Base-by-base conservation (phyloP, 192 early-diverging fungal species). In the Coemansia sp. region DNA sequence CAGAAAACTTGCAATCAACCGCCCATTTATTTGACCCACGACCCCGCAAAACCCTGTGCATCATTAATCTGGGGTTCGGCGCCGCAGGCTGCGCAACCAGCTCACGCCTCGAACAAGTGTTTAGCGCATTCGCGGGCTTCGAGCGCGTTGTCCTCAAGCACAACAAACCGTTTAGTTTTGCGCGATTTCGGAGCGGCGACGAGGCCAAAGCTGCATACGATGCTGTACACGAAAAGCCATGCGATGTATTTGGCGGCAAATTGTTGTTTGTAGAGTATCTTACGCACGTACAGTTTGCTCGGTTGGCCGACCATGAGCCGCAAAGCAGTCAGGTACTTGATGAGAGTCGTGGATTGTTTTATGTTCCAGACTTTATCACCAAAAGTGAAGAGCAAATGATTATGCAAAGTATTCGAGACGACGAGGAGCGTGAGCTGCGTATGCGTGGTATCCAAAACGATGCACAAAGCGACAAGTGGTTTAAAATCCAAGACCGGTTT, bases 151-250 rank as follows among this genome's bases (percentile, higher is more conserved):
- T 80, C n/a, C 70, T 77, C 59, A 36, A 67, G 5, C 59, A 61
- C 20, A 74, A 67, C 28, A 74, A 65, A 53, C 82, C 84, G 8
- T 85, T 82, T 63, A 74, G 70, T 10, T 83, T 74, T 65, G 74
- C 63, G 6, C 14, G 70, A 2, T 83, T 77, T 56, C 50, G 55
- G 15, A 63, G 21, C 5, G 37, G 50, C 48, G 55, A 61, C 26
- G 55, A 62, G 18, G 84, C 84, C 11, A 12, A 25, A 12, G 15
- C 36, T 0, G 82, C 74, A 10, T 63, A 61, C 36, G 48, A 17
- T 9, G 61, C 31, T 1, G 10, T 82, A 12, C 53, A 82, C 36
- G 60, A 59, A n/a, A 53, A 64, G 18, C 53, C 68, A 0, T 74
- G 65, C 26, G 20, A 21, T 4, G 56, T 60, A 54, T 40, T 64